A percentile compares a stretch with the other conserved stretches of the same genome.
Conservation (phyloP, 2,329 filamentous ascomycete genomes). For the Amauroascus verrucosus region DNA sequence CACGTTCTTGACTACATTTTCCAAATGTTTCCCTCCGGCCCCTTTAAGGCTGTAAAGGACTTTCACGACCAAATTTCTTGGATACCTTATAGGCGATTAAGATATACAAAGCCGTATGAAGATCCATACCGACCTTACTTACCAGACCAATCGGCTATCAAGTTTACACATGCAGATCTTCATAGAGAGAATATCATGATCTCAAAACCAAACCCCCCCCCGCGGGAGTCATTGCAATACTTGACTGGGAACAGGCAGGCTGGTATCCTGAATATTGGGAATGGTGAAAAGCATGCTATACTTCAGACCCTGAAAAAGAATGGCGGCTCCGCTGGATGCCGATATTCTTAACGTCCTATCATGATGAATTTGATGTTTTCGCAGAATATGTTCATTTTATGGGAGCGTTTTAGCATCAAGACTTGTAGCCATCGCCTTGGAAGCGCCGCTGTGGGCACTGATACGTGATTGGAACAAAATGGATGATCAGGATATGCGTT, state of each 20-base stretch:
- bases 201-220: conserved; percentile 14
- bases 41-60: conserved; percentile 22
- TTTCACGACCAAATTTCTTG: conserved; percentile 28
- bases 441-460: too few species aligned
- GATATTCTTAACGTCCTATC: conserved; percentile 13
- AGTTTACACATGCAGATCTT: conserved; percentile 23
- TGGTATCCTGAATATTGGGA: conserved; percentile 3
- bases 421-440: too few species aligned
- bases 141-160: conserved; percentile 24
- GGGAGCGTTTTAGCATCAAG: background rate
- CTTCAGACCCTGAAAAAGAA: conserved; percentile 14
- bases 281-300: conserved; percentile 23
- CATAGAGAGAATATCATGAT: conserved; percentile 23
- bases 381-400: conserved; percentile 4
- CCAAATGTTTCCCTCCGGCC: conserved; percentile 17
- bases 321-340: conserved; percentile 16
- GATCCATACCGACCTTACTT: conserved; percentile 24
- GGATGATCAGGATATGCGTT: too few species aligned
- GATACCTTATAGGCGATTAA: conserved; percentile 13
- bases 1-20: conserved; percentile 21
- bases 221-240: conserved; percentile 20
- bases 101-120: conserved; percentile 13
- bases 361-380: conserved; percentile 2
- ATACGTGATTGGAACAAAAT: too few species aligned
- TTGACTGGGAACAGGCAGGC: conserved; percentile 23